These are phyloP conservation scores for Cytospora leucostoma DNA, from an alignment of 2,329 filamentous ascomycete species.

Conservation along the genomic window DNA sequence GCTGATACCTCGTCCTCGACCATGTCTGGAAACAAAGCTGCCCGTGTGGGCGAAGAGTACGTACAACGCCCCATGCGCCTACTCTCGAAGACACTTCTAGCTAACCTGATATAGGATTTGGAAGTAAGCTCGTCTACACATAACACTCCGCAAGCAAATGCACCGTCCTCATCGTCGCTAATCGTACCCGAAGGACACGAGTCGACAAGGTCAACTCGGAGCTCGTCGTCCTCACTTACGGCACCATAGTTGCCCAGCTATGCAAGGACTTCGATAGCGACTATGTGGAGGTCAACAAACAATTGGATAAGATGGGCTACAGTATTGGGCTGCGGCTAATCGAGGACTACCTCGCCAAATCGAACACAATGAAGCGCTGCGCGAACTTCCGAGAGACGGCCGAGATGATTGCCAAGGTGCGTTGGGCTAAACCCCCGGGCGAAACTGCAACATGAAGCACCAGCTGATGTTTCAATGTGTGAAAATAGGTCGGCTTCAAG, in stretches of 20 bases:
- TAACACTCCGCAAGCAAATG: neutral
- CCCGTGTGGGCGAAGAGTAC: slow-evolving; percentile 64
- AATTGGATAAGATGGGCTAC: slow-evolving; percentile 98
- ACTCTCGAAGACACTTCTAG: slow-evolving; percentile 31
- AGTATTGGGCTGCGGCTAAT: slow-evolving; percentile 96
- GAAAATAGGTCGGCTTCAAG: slow-evolving; percentile 85
- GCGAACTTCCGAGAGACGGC: slow-evolving; percentile 93
- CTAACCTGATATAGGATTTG: slow-evolving; percentile 65
- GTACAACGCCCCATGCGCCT: slow-evolving; percentile 35
- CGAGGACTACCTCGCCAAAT: slow-evolving; percentile 96
- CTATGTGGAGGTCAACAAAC: slow-evolving; percentile 94
- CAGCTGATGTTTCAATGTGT: neutral
- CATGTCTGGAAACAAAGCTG: slow-evolving; percentile 63
- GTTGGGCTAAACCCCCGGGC: slow-evolving; percentile 11
- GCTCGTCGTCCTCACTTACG: slow-evolving; percentile 94
- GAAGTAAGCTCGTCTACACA: slow-evolving; percentile 67
- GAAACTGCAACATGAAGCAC: neutral
- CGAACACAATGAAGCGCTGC: slow-evolving; percentile 84
- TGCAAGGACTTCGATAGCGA: slow-evolving; percentile 96
- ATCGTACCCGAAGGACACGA: slow-evolving; percentile 66
- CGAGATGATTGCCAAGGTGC: slow-evolving; percentile 91
- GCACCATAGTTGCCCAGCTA: slow-evolving; percentile 93
- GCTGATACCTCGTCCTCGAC: slow-evolving; percentile 29
- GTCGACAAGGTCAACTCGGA: slow-evolving; percentile 98
- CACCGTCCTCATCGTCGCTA: neutral